phyloP scores from a whole-genome alignment of 1,284 basidiomycete genomes.

The Hypsizygus ulmarius region DNA sequence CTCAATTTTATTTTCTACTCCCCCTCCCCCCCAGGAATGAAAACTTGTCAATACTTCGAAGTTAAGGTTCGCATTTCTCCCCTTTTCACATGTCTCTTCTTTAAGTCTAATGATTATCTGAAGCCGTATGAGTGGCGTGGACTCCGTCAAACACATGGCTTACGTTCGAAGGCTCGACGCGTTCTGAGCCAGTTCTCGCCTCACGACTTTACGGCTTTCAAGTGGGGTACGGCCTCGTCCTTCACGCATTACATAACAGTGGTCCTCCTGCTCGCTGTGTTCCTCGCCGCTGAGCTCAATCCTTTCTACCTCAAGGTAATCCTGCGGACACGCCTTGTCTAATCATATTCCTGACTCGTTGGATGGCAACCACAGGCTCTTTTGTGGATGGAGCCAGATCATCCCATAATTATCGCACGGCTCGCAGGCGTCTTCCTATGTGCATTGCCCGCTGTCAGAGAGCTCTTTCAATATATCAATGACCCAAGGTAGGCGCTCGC shows the following conservation, averaged over 20 bases:
- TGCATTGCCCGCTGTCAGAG: constrained; percentile 76
- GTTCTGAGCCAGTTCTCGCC: constrained; percentile 82
- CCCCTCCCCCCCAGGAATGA: too few species aligned
- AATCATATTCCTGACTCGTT: constrained; percentile 7
- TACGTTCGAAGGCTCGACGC: constrained; percentile 73
- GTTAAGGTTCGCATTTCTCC: constrained; percentile 58
- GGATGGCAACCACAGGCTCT: constrained; percentile 47
- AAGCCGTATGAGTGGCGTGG: constrained; percentile 84
- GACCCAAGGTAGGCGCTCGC: constrained; percentile 56
- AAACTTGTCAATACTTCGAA: constrained; percentile 80
- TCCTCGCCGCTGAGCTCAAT: constrained; percentile 79
- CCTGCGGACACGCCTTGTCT: constrained; percentile 10
- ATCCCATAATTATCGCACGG: constrained; percentile 74
- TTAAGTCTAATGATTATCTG: constrained; percentile 11
- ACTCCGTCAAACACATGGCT: constrained; percentile 69
- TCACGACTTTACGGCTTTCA: constrained; percentile 82
- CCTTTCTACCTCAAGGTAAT: constrained; percentile 80
- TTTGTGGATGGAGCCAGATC: constrained; percentile 86
- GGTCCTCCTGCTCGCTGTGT: constrained; percentile 72
- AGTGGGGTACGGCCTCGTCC: constrained; percentile 79
- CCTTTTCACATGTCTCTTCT: constrained; percentile 13
- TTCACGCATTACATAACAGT: constrained; percentile 75
- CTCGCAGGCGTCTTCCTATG: constrained; percentile 77
- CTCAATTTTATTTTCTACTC: constrained; percentile 19
- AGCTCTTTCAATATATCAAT: constrained; percentile 77